A percentile compares a stretch with the other conserved stretches of the same genome.
Conservation (phyloP, 306 rosid species). For the Prunus davidiana region DNA sequence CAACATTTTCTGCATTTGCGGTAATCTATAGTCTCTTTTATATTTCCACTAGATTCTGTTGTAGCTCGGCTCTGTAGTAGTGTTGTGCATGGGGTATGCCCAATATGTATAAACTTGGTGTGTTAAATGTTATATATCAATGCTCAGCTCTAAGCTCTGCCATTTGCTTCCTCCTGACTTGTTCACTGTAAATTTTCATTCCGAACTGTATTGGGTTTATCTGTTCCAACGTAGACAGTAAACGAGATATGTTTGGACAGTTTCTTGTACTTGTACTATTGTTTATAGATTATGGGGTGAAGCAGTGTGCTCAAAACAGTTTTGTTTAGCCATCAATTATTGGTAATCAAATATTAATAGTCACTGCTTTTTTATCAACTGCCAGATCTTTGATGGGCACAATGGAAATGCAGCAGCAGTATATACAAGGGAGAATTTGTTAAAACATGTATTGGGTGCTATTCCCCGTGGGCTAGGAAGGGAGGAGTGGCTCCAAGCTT, state of each 20-base stretch:
- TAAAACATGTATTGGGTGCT: slow-evolving; percentile 87
- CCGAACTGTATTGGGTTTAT: neutral
- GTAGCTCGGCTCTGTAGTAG: neutral
- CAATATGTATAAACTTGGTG: neutral
- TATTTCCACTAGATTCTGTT: neutral
- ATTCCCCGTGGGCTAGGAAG: slow-evolving; percentile 80
- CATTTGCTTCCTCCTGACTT: neutral
- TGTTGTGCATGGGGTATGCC: neutral
- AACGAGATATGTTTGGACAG: neutral
- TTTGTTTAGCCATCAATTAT: slow-evolving; percentile 18
- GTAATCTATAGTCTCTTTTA: slow-evolving; percentile 35
- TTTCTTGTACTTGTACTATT: too few relatives aligned
- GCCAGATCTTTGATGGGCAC: slow-evolving; percentile 96
- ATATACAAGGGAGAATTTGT: slow-evolving; percentile 71
- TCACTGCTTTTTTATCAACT: slow-evolving; percentile 24
- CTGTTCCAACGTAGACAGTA: neutral
- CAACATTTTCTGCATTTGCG: slow-evolving; percentile 84
- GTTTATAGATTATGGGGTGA: slow-evolving; percentile 7
- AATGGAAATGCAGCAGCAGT: slow-evolving; percentile 97
- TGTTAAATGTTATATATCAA: neutral
- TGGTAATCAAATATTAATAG: slow-evolving; percentile 7
- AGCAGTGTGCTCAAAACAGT: slow-evolving; percentile 14
- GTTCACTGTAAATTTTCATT: neutral
- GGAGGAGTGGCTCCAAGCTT: slow-evolving; percentile 95
- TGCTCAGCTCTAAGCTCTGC: neutral